Evolutionary conservation across 2,329 filamentous ascomycete genomes (phyloP).

Genomic region (Eutypa lata): DNA sequence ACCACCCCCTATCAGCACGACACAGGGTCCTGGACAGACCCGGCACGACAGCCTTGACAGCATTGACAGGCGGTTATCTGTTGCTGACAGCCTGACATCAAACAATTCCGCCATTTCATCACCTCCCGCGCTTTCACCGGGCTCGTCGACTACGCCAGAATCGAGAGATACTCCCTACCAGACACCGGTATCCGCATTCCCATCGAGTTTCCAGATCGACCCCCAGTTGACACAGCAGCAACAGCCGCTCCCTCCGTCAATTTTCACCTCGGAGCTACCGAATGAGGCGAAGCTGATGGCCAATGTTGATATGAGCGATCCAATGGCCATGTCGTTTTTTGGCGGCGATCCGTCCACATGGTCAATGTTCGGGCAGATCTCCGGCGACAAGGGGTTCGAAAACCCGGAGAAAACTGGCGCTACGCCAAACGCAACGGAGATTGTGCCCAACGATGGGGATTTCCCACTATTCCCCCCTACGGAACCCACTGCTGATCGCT

Average conservation of each 20-base stretch:
- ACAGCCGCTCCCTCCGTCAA: conserved; percentile 25
- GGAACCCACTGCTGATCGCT: conserved; percentile 6
- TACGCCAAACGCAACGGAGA: neutral
- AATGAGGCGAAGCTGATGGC: conserved; percentile 41
- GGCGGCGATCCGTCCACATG: conserved; percentile 16
- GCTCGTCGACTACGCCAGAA: conserved; percentile 16
- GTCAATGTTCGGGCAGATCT: conserved; percentile 17
- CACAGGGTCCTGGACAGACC: conserved; percentile 13
- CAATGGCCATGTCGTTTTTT: conserved; percentile 26
- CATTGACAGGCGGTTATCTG: conserved; percentile 13
- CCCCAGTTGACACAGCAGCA: conserved; percentile 23
- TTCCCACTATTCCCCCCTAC: conserved; percentile 14
- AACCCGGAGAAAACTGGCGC: neutral
- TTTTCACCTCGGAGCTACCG: conserved; percentile 41
- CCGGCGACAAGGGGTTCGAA: neutral
- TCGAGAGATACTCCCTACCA: conserved; percentile 19
- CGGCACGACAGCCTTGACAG: conserved; percentile 8
- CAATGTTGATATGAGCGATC: conserved; percentile 28
- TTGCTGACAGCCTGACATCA: conserved; percentile 8
- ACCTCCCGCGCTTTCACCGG: conserved; percentile 25
- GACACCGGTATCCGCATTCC: conserved; percentile 23
- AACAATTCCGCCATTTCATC: conserved; percentile 16
- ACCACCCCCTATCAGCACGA: conserved; percentile 12
- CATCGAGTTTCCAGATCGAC: conserved; percentile 19
- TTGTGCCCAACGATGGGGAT: conserved; percentile 2